These are phyloP conservation scores for Hymenoscyphus infarciens DNA, from an alignment of 2,329 filamentous ascomycete genomes.

Conservation along the genomic window DNA sequence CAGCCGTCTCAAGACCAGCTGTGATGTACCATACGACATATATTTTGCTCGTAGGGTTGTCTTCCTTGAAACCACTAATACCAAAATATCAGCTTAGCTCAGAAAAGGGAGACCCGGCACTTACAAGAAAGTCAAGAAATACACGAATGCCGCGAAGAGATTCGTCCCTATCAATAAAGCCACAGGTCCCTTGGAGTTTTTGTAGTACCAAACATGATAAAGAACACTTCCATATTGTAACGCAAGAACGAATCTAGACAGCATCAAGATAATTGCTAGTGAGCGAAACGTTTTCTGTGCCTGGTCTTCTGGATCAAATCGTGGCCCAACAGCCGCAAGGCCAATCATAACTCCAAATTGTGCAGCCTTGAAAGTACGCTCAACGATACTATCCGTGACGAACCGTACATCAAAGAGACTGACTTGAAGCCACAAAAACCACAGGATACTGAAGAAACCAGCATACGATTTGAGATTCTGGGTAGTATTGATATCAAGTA, in stretches of 20 bases:
- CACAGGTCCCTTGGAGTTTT: conserved; percentile 21
- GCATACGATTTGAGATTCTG: conserved; percentile 46
- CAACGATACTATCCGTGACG: conserved; percentile 51
- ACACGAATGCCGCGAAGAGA: conserved; percentile 25
- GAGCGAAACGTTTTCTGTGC: conserved; percentile 18
- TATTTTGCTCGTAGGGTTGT: conserved; percentile 6
- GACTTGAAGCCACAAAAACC: conserved; percentile 59
- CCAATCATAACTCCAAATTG: conserved; percentile 52
- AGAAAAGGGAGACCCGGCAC: background rate
- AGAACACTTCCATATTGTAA: conserved; percentile 36
- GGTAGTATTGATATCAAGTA: conserved; percentile 51
- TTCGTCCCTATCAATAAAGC: conserved; percentile 16
- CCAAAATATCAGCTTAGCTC: background rate
- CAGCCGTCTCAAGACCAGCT: conserved; percentile 22
- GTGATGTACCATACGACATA: conserved; percentile 25
- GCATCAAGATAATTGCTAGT: conserved; percentile 37
- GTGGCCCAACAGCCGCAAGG: conserved; percentile 39
- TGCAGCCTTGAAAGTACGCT: conserved; percentile 49
- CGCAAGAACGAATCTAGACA: conserved; percentile 36
- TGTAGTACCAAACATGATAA: conserved; percentile 25
- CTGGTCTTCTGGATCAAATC: conserved; percentile 35
- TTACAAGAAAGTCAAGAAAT: conserved; percentile 24
- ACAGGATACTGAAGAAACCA: conserved; percentile 47
- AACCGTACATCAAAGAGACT: conserved; percentile 57
- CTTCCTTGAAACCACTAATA: conserved; percentile 9